phyloP scores from a whole-genome alignment of 2,329 filamentous ascomycete genomes.

The Stylonectria norvegica region DNA sequence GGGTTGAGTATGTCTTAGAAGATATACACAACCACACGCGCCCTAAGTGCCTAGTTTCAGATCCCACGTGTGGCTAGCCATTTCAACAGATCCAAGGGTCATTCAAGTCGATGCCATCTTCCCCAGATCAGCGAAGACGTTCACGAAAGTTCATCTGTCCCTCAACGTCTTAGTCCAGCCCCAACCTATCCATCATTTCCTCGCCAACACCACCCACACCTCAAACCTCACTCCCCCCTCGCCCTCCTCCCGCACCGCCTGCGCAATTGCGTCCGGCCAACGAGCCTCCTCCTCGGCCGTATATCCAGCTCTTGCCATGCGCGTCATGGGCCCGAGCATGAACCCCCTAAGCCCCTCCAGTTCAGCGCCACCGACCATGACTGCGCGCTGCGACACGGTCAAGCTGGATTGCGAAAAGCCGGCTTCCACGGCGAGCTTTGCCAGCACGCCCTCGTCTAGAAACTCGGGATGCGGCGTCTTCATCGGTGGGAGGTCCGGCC shows the following conservation, averaged over 20 bases:
- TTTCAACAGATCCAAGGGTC: too few species aligned
- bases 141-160: too few species aligned
- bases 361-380: conserved; percentile 14
- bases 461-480: conserved; percentile 26
- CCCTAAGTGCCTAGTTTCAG: too few species aligned
- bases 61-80: too few species aligned
- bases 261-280: conserved; percentile 21
- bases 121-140: too few species aligned
- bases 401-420: conserved; percentile 20
- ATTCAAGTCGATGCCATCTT: too few species aligned
- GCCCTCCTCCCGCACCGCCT: conserved; percentile 17
- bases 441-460: conserved; percentile 20
- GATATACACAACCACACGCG: too few species aligned
- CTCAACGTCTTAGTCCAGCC: too few species aligned
- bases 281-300: conserved; percentile 18
- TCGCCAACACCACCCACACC: conserved; percentile 23
- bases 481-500: conserved; percentile 27
- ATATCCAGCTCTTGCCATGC: conserved; percentile 18
- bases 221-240: conserved; percentile 24
- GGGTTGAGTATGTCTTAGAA: too few species aligned
- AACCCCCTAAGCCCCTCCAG: conserved; percentile 21
- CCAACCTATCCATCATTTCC: too few species aligned
- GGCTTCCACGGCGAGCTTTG: conserved; percentile 17
- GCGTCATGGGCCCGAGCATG: conserved; percentile 18
- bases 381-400: conserved; percentile 3